Percentiles rank a stretch among this genome's conserved stretches.
Evolutionary conservation across 345 rosid genomes (phyloP).

Genomic region (Excoecaria agallocha): DNA sequence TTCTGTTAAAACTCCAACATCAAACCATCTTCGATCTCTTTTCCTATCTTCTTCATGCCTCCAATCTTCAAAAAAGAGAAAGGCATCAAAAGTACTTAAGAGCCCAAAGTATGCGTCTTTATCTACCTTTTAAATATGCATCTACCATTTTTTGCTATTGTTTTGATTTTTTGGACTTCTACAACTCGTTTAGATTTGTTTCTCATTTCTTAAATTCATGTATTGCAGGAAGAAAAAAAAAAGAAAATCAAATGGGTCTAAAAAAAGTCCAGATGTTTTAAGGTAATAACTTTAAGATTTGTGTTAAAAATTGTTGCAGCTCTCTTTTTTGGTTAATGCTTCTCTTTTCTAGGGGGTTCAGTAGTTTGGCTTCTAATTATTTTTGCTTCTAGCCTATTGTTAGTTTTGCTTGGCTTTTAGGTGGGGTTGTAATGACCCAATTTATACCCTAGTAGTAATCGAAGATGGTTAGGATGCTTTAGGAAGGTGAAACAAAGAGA

Average conservation of each 20-base stretch:
- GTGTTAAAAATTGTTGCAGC: too few species aligned
- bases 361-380: too few species aligned
- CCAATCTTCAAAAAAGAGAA: slow-evolving; percentile 75
- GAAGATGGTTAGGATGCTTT: too few species aligned
- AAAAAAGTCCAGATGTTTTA: slow-evolving; percentile 31
- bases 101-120: slow-evolving; percentile 56
- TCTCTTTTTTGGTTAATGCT: too few species aligned
- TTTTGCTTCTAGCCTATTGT: too few species aligned
- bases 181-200: background rate
- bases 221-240: slow-evolving; percentile 67
- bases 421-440: too few species aligned
- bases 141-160: background rate
- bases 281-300: too few species aligned
- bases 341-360: too few species aligned
- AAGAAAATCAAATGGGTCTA: slow-evolving; percentile 42
- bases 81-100: slow-evolving; percentile 50
- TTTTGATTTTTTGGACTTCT: background rate
- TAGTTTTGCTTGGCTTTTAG: too few species aligned
- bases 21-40: slow-evolving; percentile 67
- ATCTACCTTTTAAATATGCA: background rate
- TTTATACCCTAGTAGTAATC: too few species aligned
- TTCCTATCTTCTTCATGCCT: slow-evolving; percentile 46
- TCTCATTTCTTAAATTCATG: background rate
- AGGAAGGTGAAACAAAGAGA: too few species aligned
- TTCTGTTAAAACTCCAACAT: slow-evolving; percentile 67